Conservation (phyloP, 352 stramenopile species). For the Phytophthora hibernalis region DNA sequence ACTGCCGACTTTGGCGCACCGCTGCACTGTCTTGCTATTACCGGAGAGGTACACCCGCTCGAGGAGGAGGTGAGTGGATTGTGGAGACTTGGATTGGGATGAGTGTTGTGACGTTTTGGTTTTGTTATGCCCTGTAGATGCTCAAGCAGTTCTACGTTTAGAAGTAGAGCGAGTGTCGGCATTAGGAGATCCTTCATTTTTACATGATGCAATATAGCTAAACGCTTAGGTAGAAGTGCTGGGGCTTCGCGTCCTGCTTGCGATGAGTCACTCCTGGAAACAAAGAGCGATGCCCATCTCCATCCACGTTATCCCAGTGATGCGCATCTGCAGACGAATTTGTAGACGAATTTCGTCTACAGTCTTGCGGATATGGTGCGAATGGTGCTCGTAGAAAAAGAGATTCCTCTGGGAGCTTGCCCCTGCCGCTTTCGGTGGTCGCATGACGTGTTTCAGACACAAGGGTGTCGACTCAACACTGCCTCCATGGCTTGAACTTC, state of each 20-base stretch:
- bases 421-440: neutral
- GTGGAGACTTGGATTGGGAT: neutral
- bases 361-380: neutral
- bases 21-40: constrained; percentile 97
- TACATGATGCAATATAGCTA: constrained; percentile 3
- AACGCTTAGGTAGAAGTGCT: neutral
- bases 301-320: neutral
- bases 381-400: neutral
- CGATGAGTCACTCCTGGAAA: neutral
- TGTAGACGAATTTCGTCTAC: constrained; percentile 10
- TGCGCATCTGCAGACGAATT: constrained; percentile 13
- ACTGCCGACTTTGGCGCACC: constrained; percentile 95
- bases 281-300: constrained; percentile 1
- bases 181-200: constrained; percentile 8
- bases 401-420: neutral
- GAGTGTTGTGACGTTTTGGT: neutral
- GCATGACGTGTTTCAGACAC: neutral
- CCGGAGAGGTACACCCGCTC: constrained; percentile 95
- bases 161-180: constrained; percentile 33
- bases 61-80: constrained; percentile 92
- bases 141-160: constrained; percentile 67
- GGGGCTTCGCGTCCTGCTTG: neutral
- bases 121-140: constrained; percentile 43
- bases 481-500: no score
- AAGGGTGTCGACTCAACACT: neutral